These are phyloP conservation scores for Termitomyces sp. DNA, from an alignment of 1,284 basidiomycete species.

Conservation along the genomic window DNA sequence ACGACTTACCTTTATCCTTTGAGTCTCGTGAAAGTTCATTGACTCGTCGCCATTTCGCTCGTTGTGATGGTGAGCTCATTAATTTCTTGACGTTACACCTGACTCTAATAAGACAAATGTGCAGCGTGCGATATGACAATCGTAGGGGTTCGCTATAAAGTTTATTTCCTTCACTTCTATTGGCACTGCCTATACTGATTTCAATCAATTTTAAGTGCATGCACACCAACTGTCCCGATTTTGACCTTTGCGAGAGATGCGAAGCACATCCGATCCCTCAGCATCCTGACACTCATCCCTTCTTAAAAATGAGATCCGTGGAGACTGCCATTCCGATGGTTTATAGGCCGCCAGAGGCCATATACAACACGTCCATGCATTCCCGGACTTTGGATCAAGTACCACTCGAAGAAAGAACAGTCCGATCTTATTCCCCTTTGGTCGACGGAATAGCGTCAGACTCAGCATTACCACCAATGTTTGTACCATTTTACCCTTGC, in stretches of 20 bases:
- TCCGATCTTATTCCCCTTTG: background rate
- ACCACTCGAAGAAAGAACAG: background rate
- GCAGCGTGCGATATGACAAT: slow-evolving; percentile 53
- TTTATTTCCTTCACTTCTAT: slow-evolving; percentile 20
- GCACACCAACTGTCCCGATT: slow-evolving; percentile 77
- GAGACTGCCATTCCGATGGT: slow-evolving; percentile 50
- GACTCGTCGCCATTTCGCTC: slow-evolving; percentile 39
- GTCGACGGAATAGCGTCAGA: background rate
- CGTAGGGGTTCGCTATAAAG: slow-evolving; percentile 68
- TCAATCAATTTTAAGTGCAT: slow-evolving; percentile 52
- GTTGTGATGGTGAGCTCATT: slow-evolving; percentile 41
- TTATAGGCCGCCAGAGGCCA: slow-evolving; percentile 22
- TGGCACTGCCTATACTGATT: slow-evolving; percentile 9
- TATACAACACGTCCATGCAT: background rate
- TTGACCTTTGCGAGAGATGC: slow-evolving; percentile 78
- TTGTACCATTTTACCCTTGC: background rate
- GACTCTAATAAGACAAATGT: background rate
- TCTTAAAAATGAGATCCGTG: slow-evolving; percentile 71
- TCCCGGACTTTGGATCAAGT: background rate
- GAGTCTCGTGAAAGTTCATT: slow-evolving; percentile 20
- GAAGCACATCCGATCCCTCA: slow-evolving; percentile 76
- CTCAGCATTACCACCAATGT: background rate
- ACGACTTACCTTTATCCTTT: background rate
- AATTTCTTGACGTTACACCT: background rate
- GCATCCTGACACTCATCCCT: slow-evolving; percentile 70